Conservation (phyloP, 2,329 filamentous ascomycete genomes). For the Rhynchosporium graminicola region DNA sequence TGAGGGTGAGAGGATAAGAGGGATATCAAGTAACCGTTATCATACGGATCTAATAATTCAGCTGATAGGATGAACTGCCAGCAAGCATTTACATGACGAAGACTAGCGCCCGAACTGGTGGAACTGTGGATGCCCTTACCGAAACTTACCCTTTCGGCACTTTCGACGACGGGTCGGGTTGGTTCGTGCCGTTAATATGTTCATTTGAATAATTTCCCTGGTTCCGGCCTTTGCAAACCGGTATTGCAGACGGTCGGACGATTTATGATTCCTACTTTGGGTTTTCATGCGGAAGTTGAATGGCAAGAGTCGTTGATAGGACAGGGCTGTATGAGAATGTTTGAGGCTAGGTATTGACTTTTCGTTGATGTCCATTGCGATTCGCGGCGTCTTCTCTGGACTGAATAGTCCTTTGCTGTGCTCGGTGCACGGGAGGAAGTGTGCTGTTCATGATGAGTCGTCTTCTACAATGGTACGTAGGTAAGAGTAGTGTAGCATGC, state of each 20-base stretch:
- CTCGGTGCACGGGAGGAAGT: not conserved
- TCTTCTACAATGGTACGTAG: not conserved
- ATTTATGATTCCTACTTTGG: not conserved
- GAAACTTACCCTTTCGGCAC: too few relatives aligned
- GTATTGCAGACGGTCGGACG: not conserved
- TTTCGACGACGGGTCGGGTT: too few relatives aligned
- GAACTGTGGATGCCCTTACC: too few relatives aligned
- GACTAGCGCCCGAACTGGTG: too few relatives aligned
- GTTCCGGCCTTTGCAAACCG: not conserved
- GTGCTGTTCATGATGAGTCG: slow-evolving; percentile 3
- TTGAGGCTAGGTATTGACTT: slow-evolving; percentile 4
- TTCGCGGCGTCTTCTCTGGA: not conserved
- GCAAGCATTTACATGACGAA: too few relatives aligned
- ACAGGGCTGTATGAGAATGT: slow-evolving; percentile 10
- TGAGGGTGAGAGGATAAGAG: too few relatives aligned
- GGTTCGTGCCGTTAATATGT: not conserved
- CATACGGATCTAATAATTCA: too few relatives aligned
- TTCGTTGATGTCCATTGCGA: not conserved
- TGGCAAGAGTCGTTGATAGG: not conserved
- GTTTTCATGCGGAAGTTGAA: not conserved
- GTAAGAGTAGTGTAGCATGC: slow-evolving; percentile 1
- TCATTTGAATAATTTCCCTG: not conserved
- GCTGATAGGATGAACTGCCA: too few relatives aligned
- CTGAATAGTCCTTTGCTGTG: not conserved
- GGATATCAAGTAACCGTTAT: too few relatives aligned